Evolutionary conservation across 805 yeast genomes (phyloP).

Genomic region (Brettanomyces anomalus): DNA sequence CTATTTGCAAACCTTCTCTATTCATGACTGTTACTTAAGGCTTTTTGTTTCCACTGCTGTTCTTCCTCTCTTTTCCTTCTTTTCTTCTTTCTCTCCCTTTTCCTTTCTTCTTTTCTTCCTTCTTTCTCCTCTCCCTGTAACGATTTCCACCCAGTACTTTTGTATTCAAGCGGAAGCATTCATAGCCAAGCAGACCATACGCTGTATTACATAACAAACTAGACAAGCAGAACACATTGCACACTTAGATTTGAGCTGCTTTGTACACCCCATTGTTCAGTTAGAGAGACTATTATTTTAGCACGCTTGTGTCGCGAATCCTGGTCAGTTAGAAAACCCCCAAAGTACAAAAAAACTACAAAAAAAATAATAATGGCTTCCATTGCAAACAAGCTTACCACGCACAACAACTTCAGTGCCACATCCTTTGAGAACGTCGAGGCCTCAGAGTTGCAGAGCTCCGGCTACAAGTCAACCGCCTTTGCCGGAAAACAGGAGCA

Average conservation of each 20-base stretch:
- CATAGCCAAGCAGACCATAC: background rate
- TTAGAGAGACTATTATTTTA: no score
- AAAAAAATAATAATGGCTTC: conserved; percentile 1
- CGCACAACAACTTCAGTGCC: conserved; percentile 29
- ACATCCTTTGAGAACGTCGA: conserved; percentile 26
- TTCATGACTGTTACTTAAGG: background rate
- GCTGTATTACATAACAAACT: background rate
- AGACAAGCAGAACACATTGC: no score
- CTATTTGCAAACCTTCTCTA: background rate
- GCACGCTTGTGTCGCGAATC: background rate
- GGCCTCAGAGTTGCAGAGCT: conserved; percentile 20
- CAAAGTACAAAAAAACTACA: background rate
- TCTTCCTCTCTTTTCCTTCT: background rate
- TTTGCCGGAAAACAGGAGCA: conserved; percentile 79
- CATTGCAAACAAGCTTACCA: conserved; percentile 14
- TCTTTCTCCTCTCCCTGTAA: background rate
- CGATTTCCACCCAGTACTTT: background rate
- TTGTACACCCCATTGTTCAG: no score
- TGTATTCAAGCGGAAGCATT: background rate
- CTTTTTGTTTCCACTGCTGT: background rate
- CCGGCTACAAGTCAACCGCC: conserved; percentile 66
- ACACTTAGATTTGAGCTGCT: no score
- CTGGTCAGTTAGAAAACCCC: background rate
- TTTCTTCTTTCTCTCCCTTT: background rate
- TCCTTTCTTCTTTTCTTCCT: background rate